Evolutionary conservation across 2,329 filamentous ascomycete species (phyloP), one percentile per base, ranked within the genome.

Genomic region (Curvularia sp.): DNA sequence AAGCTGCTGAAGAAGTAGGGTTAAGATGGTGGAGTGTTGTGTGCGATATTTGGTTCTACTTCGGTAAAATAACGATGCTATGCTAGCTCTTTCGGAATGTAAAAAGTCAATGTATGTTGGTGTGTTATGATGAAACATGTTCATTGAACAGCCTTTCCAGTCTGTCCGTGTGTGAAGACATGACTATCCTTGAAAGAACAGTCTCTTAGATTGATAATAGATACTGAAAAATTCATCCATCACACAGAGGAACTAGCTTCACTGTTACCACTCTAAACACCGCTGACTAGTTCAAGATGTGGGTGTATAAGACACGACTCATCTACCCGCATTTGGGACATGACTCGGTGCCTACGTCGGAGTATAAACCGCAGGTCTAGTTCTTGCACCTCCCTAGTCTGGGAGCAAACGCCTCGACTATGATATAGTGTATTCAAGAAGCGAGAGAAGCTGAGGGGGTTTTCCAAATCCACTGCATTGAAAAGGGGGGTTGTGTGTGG

Each of bases 1-100:
- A 87, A 86, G 77, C 79, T 93, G 50, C 82, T 95, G 69, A 65
- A 72, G 53, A 71, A 75, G 55, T 76, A 72, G 61, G 24, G 22
- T 47, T 39, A 1, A 20, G 28, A 22, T 22, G 4, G 10, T n/a
- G n/a, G 33, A 39, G n/a, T 38, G 9, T 28, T 28, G 5, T 13
- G 35, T 30, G 13, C 9, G 33, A 39, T n/a, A 20, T 39, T 12
- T 38, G 15, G 35, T 28, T 13, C 15, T 9, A 28, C 15, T 10
- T 15, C 2, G 24, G 42, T n/a, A 38, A 38, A n/a, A 38, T 18
- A 38, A 35, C 33, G 33, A 35, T 35, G 13, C 33, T 15, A 35
- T n/a, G 33, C 4, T 35, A 35, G 33, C 5, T 6, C 9, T 35
- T n/a, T 35, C 9, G 12, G 5, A 35, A 35, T 35, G 9, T 5